These are phyloP conservation scores for Lantana camara DNA, from an alignment of 257 asterid genomes.

Conservation along the genomic window DNA sequence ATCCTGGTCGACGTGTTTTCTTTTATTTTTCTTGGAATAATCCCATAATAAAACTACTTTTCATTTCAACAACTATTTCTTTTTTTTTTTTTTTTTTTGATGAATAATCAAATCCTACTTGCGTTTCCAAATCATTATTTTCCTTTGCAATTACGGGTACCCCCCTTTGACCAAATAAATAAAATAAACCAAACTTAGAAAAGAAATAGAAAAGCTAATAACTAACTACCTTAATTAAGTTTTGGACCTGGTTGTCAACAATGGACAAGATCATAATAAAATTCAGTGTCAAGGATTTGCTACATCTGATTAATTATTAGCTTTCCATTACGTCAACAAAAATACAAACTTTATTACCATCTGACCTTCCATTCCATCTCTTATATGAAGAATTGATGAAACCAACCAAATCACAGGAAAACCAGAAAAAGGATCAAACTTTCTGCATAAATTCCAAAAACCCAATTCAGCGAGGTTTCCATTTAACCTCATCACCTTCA, in stretches of 20 bases:
- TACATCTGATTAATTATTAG: neutral
- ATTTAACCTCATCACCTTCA: constrained; percentile 14
- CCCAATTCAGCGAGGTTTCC: constrained; percentile 7
- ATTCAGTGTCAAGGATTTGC: neutral
- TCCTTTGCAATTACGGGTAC: neutral
- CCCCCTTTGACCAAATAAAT: neutral
- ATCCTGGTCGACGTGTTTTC: too few relatives aligned
- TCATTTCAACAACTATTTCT: neutral
- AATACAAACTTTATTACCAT: too few relatives aligned
- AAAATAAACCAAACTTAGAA: neutral
- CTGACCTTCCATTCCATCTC: too few relatives aligned
- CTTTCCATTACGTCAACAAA: neutral
- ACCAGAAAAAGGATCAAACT: neutral
- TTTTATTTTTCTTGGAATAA: too few relatives aligned
- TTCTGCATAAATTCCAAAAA: constrained; percentile 13
- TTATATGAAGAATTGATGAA: too few relatives aligned
- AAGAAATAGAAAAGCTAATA: neutral
- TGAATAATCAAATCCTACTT: too few relatives aligned
- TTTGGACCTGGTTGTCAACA: neutral
- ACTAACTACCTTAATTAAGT: too few relatives aligned
- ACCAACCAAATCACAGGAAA: too few relatives aligned
- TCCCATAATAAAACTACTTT: too few relatives aligned
- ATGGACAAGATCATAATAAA: neutral
- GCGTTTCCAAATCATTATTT: neutral
- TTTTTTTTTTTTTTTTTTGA: too few relatives aligned